Evolutionary conservation across 1,284 basidiomycete species (phyloP).

Genomic region (Ustilago trichophora): DNA sequence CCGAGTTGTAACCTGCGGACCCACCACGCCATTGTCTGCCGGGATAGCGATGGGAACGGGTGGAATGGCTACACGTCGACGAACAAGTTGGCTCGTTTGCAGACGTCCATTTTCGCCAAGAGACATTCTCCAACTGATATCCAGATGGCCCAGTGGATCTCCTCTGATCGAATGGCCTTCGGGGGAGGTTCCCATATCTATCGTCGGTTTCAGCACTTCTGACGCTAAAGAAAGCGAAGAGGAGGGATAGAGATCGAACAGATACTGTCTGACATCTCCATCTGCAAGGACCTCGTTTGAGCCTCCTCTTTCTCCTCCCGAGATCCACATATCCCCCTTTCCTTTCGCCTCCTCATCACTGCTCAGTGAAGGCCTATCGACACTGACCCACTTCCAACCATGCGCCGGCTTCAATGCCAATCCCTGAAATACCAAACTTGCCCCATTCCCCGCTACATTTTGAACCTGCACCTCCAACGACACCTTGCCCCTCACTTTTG

Average conservation of each 20-base stretch:
- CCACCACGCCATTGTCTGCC: too few species aligned
- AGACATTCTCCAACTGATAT: constrained; percentile 61
- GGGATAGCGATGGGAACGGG: not conserved
- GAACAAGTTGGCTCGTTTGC: constrained; percentile 37
- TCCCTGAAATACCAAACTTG: constrained; percentile 43
- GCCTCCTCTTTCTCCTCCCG: not conserved
- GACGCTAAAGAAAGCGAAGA: constrained; percentile 46
- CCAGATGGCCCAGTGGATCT: constrained; percentile 52
- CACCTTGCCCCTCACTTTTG: constrained; percentile 30
- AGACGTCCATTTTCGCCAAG: constrained; percentile 56
- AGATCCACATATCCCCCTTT: constrained; percentile 32
- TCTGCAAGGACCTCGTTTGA: constrained; percentile 45
- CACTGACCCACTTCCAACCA: constrained; percentile 30
- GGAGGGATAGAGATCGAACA: constrained; percentile 57
- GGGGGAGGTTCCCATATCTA: constrained; percentile 11
- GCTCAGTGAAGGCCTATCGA: constrained; percentile 30
- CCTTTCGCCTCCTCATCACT: not conserved
- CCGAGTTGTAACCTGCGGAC: too few species aligned
- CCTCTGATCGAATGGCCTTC: constrained; percentile 13
- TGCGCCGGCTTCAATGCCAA: constrained; percentile 39
- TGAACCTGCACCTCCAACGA: constrained; percentile 64
- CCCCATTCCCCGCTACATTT: constrained; percentile 44
- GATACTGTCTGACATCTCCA: constrained; percentile 59
- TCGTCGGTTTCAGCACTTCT: not conserved
- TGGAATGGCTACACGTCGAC: constrained; percentile 5